Percentiles rank a stretch among this genome's conserved stretches.
Conservation (phyloP, 2,329 filamentous ascomycete genomes). For the Venturia aucupariae region DNA sequence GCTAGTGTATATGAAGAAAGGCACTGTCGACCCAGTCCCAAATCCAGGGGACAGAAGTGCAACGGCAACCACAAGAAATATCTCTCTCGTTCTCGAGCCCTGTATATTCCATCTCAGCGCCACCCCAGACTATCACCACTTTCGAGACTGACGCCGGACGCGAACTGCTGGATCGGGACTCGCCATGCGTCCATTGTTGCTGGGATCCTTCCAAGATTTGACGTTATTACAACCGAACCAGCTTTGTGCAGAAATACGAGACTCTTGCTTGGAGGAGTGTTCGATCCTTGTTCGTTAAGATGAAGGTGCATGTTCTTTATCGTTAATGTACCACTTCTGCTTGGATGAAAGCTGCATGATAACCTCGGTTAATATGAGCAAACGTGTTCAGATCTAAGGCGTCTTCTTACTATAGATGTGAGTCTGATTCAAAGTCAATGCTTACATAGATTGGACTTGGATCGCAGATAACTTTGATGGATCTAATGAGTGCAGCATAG, state of each 20-base stretch:
- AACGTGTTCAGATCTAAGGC: background rate
- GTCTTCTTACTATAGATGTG: background rate
- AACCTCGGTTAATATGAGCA: background rate
- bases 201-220: slow-evolving; percentile 2
- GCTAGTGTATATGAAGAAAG: background rate
- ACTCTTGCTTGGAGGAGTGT: background rate
- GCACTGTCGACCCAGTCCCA: background rate
- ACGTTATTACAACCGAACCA: background rate
- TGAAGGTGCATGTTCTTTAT: background rate
- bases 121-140: background rate
- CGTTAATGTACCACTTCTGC: background rate
- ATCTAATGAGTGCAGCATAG: background rate
- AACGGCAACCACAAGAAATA: background rate
- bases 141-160: background rate
- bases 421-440: no score
- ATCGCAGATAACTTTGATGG: background rate
- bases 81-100: background rate
- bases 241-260: background rate
- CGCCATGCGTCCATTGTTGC: background rate
- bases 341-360: background rate
- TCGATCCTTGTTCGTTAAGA: background rate
- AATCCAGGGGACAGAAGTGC: background rate
- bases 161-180: background rate
- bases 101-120: background rate
- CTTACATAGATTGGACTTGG: background rate